These are phyloP conservation scores for Ettlia oleoabundans DNA, from an alignment of 139 green algal genomes.

Conservation along the genomic window DNA sequence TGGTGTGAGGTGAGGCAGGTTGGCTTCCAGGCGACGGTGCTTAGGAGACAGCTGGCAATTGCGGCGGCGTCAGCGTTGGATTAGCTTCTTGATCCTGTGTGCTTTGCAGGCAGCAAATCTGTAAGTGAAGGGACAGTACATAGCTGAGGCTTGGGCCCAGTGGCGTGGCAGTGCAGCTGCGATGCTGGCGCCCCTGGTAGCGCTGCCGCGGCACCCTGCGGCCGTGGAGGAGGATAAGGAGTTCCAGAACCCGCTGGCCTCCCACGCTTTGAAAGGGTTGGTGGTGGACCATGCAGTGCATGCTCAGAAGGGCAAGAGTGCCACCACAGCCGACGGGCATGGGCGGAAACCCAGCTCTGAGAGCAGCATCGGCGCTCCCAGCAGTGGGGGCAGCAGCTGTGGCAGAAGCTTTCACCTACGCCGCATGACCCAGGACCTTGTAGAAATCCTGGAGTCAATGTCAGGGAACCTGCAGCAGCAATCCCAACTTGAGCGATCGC, in stretches of 20 bases:
- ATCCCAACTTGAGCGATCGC: neutral
- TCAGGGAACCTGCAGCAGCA: neutral
- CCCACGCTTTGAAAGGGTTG: neutral
- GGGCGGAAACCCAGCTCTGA: too few relatives aligned
- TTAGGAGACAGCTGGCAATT: too few relatives aligned
- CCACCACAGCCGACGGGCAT: neutral
- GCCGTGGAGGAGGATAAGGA: neutral
- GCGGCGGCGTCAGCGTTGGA: too few relatives aligned
- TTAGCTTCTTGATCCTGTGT: too few relatives aligned
- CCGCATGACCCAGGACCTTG: constrained; percentile 30
- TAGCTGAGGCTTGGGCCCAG: too few relatives aligned
- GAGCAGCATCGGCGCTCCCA: constrained; percentile 28
- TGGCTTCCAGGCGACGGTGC: too few relatives aligned
- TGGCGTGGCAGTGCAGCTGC: neutral
- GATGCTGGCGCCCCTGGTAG: neutral
- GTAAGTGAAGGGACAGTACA: too few relatives aligned
- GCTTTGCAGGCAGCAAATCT: neutral
- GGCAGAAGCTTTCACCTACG: constrained; percentile 14
- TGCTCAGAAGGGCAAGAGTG: neutral
- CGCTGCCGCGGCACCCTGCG: neutral
- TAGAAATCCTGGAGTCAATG: constrained; percentile 42
- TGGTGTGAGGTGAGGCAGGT: too few relatives aligned
- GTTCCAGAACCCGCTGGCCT: neutral
- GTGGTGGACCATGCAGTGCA: neutral
- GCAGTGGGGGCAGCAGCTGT: neutral